Evolutionary conservation across 345 rosid genomes (phyloP), one percentile per base, ranked within the genome.

Genomic region (Lepidium aucheri): DNA sequence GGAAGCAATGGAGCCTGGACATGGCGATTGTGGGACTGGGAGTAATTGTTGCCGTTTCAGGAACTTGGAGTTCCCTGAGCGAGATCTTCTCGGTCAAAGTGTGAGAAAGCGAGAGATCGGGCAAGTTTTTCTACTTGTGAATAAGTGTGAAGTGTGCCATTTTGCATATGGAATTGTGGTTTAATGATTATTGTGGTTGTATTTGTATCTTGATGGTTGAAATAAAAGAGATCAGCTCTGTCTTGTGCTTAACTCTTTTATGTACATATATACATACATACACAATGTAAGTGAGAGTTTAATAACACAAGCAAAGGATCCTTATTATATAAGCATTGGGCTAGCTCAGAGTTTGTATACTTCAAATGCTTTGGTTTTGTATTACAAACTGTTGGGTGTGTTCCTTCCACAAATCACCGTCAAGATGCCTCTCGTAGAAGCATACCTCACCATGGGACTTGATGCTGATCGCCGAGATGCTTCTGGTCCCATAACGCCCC

Each of bases 401-500:
- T 36, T 82, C 89, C 69, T 72, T 80, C 91, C 97, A 85, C 26
- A 46, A 49, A 61, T 78, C 81, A 15, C 24, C 73, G 18, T 81
- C 81, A 39, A 87, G 78, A 77, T 76, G 73, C 79, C 65, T 85
- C 77, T 87, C 91, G 33, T 74, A 75, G 52, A 89, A 83, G 51
- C 63, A 60, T 4, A 78, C 78, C 64, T 78, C 81, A 53, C 94
- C 81, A 44, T 40, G 72, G 11, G 81, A 54, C 69, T 70, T 80
- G 69, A 81, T 81, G 39, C 67, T 74, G 70, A 87, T 39, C 0
- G 81, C 83, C 0, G 88, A 80, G 42, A 68, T 88, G 79, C 90
- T 90, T 81, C 94, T 81, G 10, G 91, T 90, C 60, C 97, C 91
- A 67, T 79, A 82, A 28, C 66, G 77, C 20, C 94, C 91, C 94